Evolutionary conservation across 2,329 filamentous ascomycete genomes (phyloP).

Genomic region (Aspergillus fijiensis): DNA sequence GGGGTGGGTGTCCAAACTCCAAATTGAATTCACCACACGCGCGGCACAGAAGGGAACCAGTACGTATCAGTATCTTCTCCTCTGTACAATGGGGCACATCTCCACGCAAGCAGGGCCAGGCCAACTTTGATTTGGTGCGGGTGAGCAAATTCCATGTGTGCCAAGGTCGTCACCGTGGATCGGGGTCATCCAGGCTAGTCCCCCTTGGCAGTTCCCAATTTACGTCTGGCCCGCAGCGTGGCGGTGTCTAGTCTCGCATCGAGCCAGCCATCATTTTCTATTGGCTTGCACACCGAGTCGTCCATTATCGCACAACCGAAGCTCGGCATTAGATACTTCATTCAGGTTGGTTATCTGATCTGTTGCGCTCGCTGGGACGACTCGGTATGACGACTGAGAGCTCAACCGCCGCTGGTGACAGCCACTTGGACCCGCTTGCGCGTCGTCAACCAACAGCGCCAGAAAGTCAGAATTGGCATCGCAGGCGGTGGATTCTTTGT

Average conservation of each 20-base stretch:
- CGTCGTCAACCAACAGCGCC: not conserved
- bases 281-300: not conserved
- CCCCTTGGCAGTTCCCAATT: not conserved
- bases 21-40: not conserved
- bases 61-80: not conserved
- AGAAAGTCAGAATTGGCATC: not conserved
- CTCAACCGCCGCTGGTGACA: not conserved
- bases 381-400: not conserved
- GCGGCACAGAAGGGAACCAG: constrained; percentile 2
- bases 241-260: not conserved
- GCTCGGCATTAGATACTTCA: not conserved
- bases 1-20: no score
- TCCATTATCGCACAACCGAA: not conserved
- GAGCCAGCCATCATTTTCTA: not conserved
- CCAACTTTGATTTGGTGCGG: not conserved
- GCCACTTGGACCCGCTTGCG: constrained; percentile 4
- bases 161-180: constrained; percentile 12
- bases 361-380: not conserved
- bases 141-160: constrained; percentile 2
- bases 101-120: not conserved
- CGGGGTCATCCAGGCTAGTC: not conserved
- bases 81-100: not conserved
- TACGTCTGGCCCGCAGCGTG: not conserved
- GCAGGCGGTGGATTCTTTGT: not conserved
- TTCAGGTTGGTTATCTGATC: constrained; percentile 1